These are phyloP conservation scores for Strigomonas oncopelti DNA, from an alignment of 208 protist species.

Conservation along the genomic window DNA sequence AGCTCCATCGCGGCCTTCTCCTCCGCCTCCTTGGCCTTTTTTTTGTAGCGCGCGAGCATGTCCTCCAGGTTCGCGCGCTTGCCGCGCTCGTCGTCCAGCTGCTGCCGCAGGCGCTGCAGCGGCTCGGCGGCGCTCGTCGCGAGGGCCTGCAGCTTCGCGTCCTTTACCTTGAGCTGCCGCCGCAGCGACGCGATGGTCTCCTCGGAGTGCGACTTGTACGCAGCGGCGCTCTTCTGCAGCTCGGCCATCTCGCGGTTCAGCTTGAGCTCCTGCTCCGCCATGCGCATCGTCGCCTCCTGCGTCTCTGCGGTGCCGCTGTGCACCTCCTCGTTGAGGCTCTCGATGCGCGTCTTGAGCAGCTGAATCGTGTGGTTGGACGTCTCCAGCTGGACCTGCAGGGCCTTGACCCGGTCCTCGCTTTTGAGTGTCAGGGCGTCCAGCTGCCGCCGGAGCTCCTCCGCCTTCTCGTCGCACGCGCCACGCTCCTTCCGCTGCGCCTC, in stretches of 20 bases:
- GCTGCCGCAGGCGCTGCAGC: conserved; percentile 67
- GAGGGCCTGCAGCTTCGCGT: conserved; percentile 66
- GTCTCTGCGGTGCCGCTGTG: conserved; percentile 41
- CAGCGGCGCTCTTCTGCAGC: conserved; percentile 39
- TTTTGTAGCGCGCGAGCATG: conserved; percentile 62
- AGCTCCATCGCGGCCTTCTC: conserved; percentile 68
- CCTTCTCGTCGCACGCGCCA: conserved; percentile 29
- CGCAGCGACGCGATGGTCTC: conserved; percentile 64
- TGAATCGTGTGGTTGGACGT: conserved; percentile 58
- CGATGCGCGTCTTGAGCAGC: conserved; percentile 50
- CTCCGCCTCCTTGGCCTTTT: conserved; percentile 78
- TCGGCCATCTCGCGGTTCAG: conserved; percentile 40
- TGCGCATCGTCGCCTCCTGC: conserved; percentile 43
- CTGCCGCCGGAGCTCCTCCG: conserved; percentile 36
- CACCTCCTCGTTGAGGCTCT: conserved; percentile 45
- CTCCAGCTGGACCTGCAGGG: conserved; percentile 35
- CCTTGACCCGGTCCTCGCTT: conserved; percentile 23
- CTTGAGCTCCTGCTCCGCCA: conserved; percentile 39
- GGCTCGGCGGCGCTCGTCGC: conserved; percentile 54
- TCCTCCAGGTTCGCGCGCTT: conserved; percentile 67
- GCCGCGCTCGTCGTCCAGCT: conserved; percentile 83
- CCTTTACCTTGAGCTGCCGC: conserved; percentile 81
- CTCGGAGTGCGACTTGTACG: conserved; percentile 44
- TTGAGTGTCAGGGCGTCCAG: conserved; percentile 32
- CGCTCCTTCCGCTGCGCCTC: conserved; percentile 32